Evolutionary conservation across 106 monocot genomes (phyloP).

Genomic region (Acorus gramineus): DNA sequence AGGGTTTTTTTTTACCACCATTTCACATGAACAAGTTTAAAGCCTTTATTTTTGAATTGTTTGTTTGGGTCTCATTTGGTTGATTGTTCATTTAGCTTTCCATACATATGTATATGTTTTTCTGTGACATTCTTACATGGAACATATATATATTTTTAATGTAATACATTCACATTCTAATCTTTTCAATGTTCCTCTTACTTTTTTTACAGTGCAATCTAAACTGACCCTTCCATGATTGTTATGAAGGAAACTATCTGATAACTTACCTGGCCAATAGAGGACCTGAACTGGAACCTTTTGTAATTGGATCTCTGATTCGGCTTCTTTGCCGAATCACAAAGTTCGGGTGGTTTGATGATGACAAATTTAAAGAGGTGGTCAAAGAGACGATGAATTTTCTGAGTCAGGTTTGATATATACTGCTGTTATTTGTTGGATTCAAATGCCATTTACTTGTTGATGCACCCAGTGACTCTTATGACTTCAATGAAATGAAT

Average conservation of each 20-base stretch:
- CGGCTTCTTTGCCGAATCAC: constrained; percentile 92
- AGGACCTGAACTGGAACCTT: constrained; percentile 80
- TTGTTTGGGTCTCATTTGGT: too few relatives aligned
- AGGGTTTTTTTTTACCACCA: neutral
- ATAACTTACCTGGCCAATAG: constrained; percentile 88
- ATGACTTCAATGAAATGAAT: too few relatives aligned
- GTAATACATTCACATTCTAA: too few relatives aligned
- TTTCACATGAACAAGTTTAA: too few relatives aligned
- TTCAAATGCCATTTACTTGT: too few relatives aligned
- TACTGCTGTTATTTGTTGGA: too few relatives aligned
- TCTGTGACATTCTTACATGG: too few relatives aligned
- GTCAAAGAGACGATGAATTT: constrained; percentile 74
- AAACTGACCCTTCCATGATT: constrained; percentile 46
- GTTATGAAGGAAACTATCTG: constrained; percentile 89
- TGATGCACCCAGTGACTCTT: too few relatives aligned
- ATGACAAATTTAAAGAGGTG: constrained; percentile 87
- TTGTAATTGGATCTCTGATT: constrained; percentile 84
- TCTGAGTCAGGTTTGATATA: constrained; percentile 58
- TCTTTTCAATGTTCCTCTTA: neutral
- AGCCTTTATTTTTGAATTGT: too few relatives aligned
- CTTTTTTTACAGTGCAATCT: constrained; percentile 2
- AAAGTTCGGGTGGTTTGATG: constrained; percentile 99
- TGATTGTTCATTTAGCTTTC: too few relatives aligned
- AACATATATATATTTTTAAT: too few relatives aligned
- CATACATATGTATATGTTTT: too few relatives aligned